These are phyloP conservation scores for Ilyonectria robusta DNA, from an alignment of 2,329 filamentous ascomycete species.

Conservation along the genomic window DNA sequence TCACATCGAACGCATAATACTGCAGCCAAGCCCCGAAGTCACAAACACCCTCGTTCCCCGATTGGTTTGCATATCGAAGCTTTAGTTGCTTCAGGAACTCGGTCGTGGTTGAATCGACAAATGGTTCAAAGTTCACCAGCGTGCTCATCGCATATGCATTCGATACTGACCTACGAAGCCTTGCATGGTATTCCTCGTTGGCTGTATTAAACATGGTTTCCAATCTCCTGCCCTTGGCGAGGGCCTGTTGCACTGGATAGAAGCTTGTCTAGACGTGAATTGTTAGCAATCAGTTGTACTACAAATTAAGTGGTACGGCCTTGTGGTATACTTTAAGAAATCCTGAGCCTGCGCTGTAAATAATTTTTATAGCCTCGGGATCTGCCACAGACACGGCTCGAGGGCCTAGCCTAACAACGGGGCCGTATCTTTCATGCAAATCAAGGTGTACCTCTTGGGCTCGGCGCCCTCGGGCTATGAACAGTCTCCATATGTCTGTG, in stretches of 20 bases:
- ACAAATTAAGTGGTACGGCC: background rate
- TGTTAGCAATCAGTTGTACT: conserved; percentile 3
- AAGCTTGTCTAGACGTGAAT: conserved; percentile 38
- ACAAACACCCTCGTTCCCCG: conserved; percentile 25
- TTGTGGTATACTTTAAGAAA: background rate
- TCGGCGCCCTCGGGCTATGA: conserved; percentile 25
- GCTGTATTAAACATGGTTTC: conserved; percentile 55
- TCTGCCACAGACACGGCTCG: conserved; percentile 23
- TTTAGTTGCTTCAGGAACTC: conserved; percentile 35
- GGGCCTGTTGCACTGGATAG: conserved; percentile 48
- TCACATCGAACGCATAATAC: conserved; percentile 78
- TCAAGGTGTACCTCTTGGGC: conserved; percentile 32
- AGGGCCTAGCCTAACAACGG: conserved; percentile 27
- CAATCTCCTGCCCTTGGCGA: conserved; percentile 46
- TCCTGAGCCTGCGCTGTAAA: background rate
- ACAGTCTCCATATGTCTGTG: conserved; percentile 31
- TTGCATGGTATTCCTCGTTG: conserved; percentile 58
- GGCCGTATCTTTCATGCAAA: conserved; percentile 30
- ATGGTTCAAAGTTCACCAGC: conserved; percentile 55
- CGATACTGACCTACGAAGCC: conserved; percentile 56
- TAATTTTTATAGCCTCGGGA: background rate
- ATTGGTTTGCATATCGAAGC: conserved; percentile 9
- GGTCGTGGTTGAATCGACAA: conserved; percentile 51
- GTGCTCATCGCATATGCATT: conserved; percentile 58
- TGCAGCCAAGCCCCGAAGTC: conserved; percentile 66